Evolutionary conservation across 768 basidiomycete species (phyloP).

Genomic region (Pleurotus djamor): DNA sequence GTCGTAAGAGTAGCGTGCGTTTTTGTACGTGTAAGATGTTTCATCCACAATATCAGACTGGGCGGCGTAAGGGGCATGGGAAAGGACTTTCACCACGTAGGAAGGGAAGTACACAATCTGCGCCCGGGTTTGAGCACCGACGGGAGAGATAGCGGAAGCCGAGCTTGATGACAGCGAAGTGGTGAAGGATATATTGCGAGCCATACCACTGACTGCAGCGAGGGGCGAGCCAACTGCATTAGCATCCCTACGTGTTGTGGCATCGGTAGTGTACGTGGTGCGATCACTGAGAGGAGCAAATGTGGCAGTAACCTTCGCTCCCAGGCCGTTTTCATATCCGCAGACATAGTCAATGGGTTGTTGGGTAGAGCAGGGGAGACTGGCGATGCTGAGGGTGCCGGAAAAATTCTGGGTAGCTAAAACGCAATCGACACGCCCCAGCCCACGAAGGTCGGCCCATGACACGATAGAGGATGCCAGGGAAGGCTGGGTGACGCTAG

Average conservation of each 20-base stretch:
- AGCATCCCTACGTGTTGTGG: neutral
- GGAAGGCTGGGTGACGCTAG: neutral
- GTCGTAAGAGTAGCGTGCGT: neutral
- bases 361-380: neutral
- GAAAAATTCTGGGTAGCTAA: neutral
- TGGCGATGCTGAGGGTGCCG: neutral
- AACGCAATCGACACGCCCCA: neutral
- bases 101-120: slow-evolving; percentile 2
- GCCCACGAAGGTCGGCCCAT: neutral
- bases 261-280: neutral
- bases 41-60: neutral
- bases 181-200: slow-evolving; percentile 1
- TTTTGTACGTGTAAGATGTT: neutral
- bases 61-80: neutral
- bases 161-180: neutral
- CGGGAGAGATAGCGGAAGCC: neutral
- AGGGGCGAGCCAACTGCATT: slow-evolving; percentile 1
- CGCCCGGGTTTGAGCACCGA: neutral
- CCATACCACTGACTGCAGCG: neutral
- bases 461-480: neutral
- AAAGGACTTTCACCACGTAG: neutral
- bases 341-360: neutral
- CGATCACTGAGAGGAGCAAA: slow-evolving; percentile 1
- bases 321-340: neutral
- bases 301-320: neutral